Base-by-base conservation (phyloP, 2,329 filamentous ascomycete species). In the Atkinsonella hypoxylon region DNA sequence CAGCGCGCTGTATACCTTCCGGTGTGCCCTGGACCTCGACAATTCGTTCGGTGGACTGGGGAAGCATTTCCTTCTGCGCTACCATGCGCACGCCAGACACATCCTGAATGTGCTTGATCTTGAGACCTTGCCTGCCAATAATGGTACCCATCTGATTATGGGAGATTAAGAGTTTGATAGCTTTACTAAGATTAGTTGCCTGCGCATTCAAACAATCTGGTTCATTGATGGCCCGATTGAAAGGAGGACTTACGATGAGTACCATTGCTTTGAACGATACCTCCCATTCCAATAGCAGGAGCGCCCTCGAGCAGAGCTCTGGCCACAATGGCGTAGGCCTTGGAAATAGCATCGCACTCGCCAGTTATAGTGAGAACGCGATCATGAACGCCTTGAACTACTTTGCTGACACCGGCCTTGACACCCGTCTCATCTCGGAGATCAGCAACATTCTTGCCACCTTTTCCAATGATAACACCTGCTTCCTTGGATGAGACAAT, bases 91-190 rank as follows among this genome's bases (percentile, higher is more conserved):
- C 93, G 57, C 90, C 90, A 5, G 93, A 97, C 31, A 83, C 84
- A 67, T 98, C 93, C 68, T 98, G 93, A 59, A 98, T 98, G 67
- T 96, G 88, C 79, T 98, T 98, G 77, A 98, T 98, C 77, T 97
- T 98, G 59, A 96, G 78, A 53, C 93, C 93, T 68, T 94, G 87
- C 58, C 89, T 83, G 62, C 93, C 93, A 65, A 98, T 98, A 72
- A 98, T 96, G 62, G 93, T 98, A 55, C 93, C 93, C 93, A 98
- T 98, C 72, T 98, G 93, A 69, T 97, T 97, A 75, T 98, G 91
- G 34, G 93, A 98, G 69, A 98, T 97, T 66, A 98, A 84, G 32
- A 98, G 83, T 65, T 95, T 95, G 68, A 98, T 87, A 54, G 93
- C 93, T 98, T 59, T 20, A 54, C 15, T 30, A 44, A 12, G 2